Conservation (phyloP, 116 monocot genomes). For the Phalaenopsis hybrid region DNA sequence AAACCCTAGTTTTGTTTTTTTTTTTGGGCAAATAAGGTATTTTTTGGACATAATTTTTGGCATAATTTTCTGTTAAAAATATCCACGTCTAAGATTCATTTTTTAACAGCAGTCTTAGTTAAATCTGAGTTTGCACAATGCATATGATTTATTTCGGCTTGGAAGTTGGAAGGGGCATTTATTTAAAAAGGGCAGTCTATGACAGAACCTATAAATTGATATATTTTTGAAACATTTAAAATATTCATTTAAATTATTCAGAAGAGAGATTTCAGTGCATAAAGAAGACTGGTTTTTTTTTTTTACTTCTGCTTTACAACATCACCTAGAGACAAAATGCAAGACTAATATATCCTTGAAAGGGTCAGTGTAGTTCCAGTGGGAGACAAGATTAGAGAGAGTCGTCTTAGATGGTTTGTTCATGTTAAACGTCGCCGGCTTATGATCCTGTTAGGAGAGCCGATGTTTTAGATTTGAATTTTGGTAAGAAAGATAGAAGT, state of each 20-base stretch:
- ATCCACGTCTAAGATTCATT: neutral
- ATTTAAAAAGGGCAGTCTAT: neutral
- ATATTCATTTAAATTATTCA: constrained; percentile 1
- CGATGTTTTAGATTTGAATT: no score
- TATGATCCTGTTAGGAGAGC: no score
- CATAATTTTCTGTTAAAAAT: neutral
- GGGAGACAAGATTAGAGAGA: no score
- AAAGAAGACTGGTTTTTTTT: neutral
- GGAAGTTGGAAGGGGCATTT: neutral
- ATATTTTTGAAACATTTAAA: neutral
- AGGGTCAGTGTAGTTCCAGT: no score
- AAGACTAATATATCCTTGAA: no score
- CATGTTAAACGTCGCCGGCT: no score
- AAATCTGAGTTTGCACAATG: neutral
- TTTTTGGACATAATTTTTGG: neutral
- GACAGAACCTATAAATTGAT: neutral
- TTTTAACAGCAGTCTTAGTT: neutral
- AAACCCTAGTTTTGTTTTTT: neutral
- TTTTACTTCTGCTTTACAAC: neutral
- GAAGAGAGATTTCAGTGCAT: neutral
- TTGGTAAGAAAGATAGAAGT: no score
- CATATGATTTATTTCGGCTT: neutral
- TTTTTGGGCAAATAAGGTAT: neutral
- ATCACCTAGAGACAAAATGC: no score
- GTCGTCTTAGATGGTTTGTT: no score